Conservation (phyloP, 192 early-diverging fungal species). For the Backusella liffmaniae region DNA sequence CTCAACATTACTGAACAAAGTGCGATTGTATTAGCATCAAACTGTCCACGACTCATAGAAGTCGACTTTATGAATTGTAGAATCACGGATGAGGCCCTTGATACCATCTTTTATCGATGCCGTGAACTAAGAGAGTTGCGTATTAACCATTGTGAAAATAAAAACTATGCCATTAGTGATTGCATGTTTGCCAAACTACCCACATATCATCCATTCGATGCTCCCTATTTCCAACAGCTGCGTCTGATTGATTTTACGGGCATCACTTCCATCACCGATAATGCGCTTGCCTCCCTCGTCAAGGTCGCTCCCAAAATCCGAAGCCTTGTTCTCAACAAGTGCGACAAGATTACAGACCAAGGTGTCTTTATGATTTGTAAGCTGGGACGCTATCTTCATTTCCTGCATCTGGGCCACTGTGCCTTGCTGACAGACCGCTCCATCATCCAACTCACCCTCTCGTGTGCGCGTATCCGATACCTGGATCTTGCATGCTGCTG, state of each 20-base stretch:
- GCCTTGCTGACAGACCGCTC: slow-evolving; percentile 49
- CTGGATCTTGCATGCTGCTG: slow-evolving; percentile 57
- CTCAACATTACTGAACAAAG: slow-evolving; percentile 46
- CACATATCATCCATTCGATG: background rate
- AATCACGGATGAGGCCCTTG: slow-evolving; percentile 46
- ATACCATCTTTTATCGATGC: slow-evolving; percentile 40
- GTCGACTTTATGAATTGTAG: slow-evolving; percentile 55
- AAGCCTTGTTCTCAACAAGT: slow-evolving; percentile 56
- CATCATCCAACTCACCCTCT: slow-evolving; percentile 43
- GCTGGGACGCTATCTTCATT: slow-evolving; percentile 54
- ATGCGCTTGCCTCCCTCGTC: slow-evolving; percentile 43
- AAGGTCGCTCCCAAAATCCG: slow-evolving; percentile 53
- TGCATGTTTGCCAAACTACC: slow-evolving; percentile 26
- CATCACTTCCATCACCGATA: slow-evolving; percentile 45
- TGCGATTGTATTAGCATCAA: slow-evolving; percentile 42
- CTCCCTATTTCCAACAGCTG: slow-evolving; percentile 45
- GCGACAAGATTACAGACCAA: slow-evolving; percentile 50
- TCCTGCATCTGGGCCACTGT: slow-evolving; percentile 60
- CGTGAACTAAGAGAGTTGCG: slow-evolving; percentile 54
- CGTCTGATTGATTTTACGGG: slow-evolving; percentile 54
- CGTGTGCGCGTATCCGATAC: slow-evolving; percentile 55
- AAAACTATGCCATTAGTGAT: slow-evolving; percentile 33
- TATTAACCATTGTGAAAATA: slow-evolving; percentile 29
- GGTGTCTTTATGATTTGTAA: slow-evolving; percentile 45
- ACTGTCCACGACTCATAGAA: slow-evolving; percentile 54